phyloP scores from a whole-genome alignment of 192 early-diverging fungal species.

The Borealophlyctis nickersoniae region DNA sequence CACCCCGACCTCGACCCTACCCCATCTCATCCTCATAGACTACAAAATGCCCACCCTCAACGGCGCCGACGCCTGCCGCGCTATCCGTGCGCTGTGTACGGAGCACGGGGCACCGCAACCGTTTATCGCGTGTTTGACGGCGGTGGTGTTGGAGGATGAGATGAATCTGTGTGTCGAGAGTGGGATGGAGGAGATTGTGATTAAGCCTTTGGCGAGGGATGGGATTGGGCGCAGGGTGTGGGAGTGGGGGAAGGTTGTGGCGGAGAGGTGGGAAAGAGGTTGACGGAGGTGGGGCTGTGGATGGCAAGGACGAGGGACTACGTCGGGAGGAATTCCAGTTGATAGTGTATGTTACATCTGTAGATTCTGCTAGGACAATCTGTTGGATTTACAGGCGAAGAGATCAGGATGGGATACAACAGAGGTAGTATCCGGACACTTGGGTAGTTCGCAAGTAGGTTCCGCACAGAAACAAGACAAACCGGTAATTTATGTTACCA shows the following conservation, averaged over 20 bases:
- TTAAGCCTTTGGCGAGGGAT: neutral
- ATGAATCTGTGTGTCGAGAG: neutral
- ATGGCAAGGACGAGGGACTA: no score
- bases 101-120: neutral
- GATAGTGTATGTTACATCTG: no score
- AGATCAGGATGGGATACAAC: no score
- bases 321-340: no score
- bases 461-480: no score
- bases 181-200: neutral
- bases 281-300: no score
- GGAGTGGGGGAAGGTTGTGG: neutral
- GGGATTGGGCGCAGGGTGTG: neutral
- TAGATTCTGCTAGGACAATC: no score
- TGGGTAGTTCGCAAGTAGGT: no score
- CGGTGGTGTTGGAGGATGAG: neutral
- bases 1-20: neutral
- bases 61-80: neutral
- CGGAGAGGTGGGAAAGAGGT: neutral
- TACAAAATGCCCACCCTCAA: neutral
- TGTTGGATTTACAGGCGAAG: no score
- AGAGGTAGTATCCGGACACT: no score
- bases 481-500: no score
- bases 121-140: neutral
- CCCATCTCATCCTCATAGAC: neutral
- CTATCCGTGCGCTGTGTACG: neutral